Evolutionary conservation across 2,329 filamentous ascomycete species (phyloP).

Genomic region (Fusarium poae): DNA sequence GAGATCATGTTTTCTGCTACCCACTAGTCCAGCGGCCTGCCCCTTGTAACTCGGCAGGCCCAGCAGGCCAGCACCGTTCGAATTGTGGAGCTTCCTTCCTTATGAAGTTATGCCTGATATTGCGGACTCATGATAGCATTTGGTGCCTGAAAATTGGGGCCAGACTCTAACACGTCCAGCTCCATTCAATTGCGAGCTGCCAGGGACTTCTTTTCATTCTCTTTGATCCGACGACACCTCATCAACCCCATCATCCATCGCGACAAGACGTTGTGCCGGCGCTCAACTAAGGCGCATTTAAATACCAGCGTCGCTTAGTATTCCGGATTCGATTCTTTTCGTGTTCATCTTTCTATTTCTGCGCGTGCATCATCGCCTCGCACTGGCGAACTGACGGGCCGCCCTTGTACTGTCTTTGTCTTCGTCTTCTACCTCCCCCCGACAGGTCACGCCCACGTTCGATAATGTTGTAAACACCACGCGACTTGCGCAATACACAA

Average conservation of each 20-base stretch:
- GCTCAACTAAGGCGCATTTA: slow-evolving; percentile 42
- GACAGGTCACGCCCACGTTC: slow-evolving; percentile 46
- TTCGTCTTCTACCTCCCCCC: slow-evolving; percentile 30
- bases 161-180: slow-evolving; percentile 39
- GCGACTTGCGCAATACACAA: slow-evolving; percentile 46
- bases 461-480: slow-evolving; percentile 54
- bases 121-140: slow-evolving; percentile 29
- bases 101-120: slow-evolving; percentile 10
- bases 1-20: no score
- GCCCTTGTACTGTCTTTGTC: slow-evolving; percentile 41
- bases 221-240: slow-evolving; percentile 49
- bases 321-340: slow-evolving; percentile 32
- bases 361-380: slow-evolving; percentile 30
- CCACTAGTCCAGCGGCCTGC: no score
- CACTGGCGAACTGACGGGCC: slow-evolving; percentile 31
- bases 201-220: slow-evolving; percentile 52
- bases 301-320: slow-evolving; percentile 38
- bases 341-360: slow-evolving; percentile 32
- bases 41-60: no score
- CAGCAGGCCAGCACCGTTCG: no score
- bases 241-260: slow-evolving; percentile 51
- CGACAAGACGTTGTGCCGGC: slow-evolving; percentile 45
- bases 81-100: slow-evolving; percentile 19
- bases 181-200: slow-evolving; percentile 41
- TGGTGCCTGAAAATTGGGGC: slow-evolving; percentile 54